Percentiles rank a stretch among this genome's conserved stretches.
Conservation (phyloP, 352 stramenopile genomes). For the Phytophthora tubulina region DNA sequence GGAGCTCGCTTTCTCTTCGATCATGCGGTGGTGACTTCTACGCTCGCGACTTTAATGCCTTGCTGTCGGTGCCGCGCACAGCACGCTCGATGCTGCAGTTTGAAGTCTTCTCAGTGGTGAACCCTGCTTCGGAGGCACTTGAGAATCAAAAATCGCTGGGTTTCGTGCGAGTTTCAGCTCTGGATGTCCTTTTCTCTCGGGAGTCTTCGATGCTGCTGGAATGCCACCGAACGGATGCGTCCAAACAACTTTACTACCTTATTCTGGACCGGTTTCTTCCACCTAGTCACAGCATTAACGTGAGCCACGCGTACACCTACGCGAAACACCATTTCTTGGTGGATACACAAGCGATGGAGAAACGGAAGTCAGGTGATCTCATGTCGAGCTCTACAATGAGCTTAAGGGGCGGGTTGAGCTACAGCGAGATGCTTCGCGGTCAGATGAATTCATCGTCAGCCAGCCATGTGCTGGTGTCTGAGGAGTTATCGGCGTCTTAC, state of each 20-base stretch:
- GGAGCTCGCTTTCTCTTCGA: constrained; percentile 72
- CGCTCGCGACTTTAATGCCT: constrained; percentile 78
- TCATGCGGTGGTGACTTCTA: constrained; percentile 80
- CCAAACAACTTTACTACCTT: constrained; percentile 79
- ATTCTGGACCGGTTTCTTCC: constrained; percentile 75
- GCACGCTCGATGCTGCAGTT: constrained; percentile 79
- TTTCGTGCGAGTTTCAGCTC: constrained; percentile 75
- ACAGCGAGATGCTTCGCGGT: constrained; percentile 71
- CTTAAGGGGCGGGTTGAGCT: constrained; percentile 51
- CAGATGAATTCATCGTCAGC: constrained; percentile 59
- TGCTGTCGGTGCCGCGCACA: constrained; percentile 76
- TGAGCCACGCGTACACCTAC: constrained; percentile 84
- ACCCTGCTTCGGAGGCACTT: constrained; percentile 63
- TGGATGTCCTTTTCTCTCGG: constrained; percentile 81
- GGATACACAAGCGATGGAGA: constrained; percentile 72
- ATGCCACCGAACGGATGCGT: constrained; percentile 54
- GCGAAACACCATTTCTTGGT: constrained; percentile 85
- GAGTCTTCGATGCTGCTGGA: constrained; percentile 80
- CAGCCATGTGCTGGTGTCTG: constrained; percentile 81
- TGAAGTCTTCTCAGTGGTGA: constrained; percentile 78
- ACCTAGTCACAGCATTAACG: constrained; percentile 66
- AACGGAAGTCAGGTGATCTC: constrained; percentile 51
- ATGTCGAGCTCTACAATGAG: constrained; percentile 44
- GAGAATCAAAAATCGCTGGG: constrained; percentile 73
- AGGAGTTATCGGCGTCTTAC: constrained; percentile 85